Base-by-base conservation (phyloP, 2,329 filamentous ascomycete genomes). In the Xylaria sp. region DNA sequence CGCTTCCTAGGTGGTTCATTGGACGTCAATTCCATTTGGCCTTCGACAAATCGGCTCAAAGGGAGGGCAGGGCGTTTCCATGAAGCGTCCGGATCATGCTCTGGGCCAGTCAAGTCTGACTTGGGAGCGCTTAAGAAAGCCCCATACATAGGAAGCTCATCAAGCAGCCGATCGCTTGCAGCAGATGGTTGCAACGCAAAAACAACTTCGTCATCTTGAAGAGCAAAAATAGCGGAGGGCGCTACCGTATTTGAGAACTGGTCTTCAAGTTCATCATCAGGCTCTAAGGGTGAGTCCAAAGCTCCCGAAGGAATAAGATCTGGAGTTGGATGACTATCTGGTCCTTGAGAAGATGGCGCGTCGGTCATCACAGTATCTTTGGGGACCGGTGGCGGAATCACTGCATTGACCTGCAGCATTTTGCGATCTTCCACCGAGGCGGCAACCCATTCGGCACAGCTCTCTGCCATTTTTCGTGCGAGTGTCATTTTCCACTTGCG, bases 401-500 rank as follows among this genome's bases (percentile, higher is more conserved):
- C 65, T 0, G 81, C 79, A 46, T 82, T 81, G 23, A 96, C 83
- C 68, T 93, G 91, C 60, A 97, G 78, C 1, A 79, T 71, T 59
- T 80, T 81, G 52, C 86, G 84, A 59, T 88, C 83, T 64, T 89
- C 85, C 3, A 79, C 74, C 42, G 79, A 80, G 44, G 88, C 83
- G 19, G 82, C 80, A 44, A 91, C 82, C 84, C 91, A 99, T 66
- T 93, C 87, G 0, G 88, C 90, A 73, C 93, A 97, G 68, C 88
- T 90, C 68, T 87, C 80, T 1, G 92, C 94, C 61, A 96, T 79
- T 59, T 87, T 91, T 60, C 87, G 88, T 4, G 92, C 92, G 42
- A 88, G 83, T 2, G 89, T 84, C 70, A 85, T 86, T 76, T 97
- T 97, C 92, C 92, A 96, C 72, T 96, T 96, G 47, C 91, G 81